Conservation (phyloP, 208 protist genomes). For the Acanthamoeba triangularis region DNA sequence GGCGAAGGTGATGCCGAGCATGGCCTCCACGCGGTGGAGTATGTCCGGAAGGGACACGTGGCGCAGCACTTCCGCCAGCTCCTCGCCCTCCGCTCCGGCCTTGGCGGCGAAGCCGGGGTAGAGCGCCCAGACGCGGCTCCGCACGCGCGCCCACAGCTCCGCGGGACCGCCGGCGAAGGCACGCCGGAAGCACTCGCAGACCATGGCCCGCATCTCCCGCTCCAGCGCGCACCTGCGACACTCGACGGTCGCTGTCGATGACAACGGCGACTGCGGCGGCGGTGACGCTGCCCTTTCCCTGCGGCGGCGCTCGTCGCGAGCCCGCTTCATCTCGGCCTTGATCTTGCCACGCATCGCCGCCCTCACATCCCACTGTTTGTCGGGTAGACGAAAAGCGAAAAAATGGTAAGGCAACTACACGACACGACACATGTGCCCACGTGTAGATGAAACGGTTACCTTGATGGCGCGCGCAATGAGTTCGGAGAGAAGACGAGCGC, state of each 20-base stretch:
- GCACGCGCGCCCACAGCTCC: constrained; percentile 4
- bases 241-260: background rate
- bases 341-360: constrained; percentile 2
- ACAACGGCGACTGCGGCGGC: background rate
- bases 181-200: constrained; percentile 24
- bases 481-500: constrained; percentile 24
- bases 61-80: background rate
- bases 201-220: background rate
- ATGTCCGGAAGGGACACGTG: background rate
- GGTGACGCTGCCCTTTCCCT: background rate
- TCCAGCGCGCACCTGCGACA: constrained; percentile 34
- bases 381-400: background rate
- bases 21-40: background rate
- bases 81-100: background rate
- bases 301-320: background rate
- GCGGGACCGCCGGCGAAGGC: background rate
- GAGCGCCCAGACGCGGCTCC: background rate
- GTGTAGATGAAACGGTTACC: background rate
- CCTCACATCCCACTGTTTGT: constrained; percentile 1
- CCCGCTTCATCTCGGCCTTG: constrained; percentile 6
- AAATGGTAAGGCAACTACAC: no score
- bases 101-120: background rate
- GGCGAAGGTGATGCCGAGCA: constrained; percentile 11
- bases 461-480: constrained; percentile 55
- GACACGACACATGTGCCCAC: no score